A percentile compares a stretch with the other conserved stretches of the same genome.
These are phyloP conservation scores for Trichoderma koningiopsis DNA, from an alignment of 2,329 filamentous ascomycete genomes.

Conservation along the genomic window DNA sequence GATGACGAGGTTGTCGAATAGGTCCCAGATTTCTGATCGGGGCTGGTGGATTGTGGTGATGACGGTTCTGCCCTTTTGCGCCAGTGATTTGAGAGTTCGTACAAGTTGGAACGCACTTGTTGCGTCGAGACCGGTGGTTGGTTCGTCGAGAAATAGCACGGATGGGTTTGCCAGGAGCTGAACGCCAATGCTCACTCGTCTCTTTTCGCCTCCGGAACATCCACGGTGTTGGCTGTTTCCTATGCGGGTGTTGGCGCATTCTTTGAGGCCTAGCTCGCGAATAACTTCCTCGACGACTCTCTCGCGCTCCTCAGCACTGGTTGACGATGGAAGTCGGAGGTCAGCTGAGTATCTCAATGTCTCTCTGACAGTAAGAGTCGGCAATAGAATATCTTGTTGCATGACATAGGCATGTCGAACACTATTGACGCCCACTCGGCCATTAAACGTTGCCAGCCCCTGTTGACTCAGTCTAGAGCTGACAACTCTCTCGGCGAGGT, in stretches of 20 bases:
- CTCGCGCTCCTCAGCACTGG: constrained; percentile 59
- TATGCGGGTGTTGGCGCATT: constrained; percentile 74
- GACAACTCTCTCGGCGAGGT: constrained; percentile 69
- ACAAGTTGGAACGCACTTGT: constrained; percentile 76
- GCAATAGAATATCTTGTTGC: constrained; percentile 74
- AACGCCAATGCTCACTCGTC: constrained; percentile 74
- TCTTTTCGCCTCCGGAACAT: constrained; percentile 78
- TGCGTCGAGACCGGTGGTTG: constrained; percentile 76
- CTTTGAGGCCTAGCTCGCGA: constrained; percentile 72
- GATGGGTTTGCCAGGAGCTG: constrained; percentile 79
- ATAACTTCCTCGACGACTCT: constrained; percentile 76
- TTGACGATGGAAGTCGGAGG: constrained; percentile 66
- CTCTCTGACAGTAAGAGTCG: constrained; percentile 74
- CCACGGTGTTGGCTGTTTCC: constrained; percentile 72
- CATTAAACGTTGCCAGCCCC: constrained; percentile 65
- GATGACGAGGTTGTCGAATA: constrained; percentile 73
- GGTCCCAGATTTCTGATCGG: constrained; percentile 75
- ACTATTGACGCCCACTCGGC: constrained; percentile 52
- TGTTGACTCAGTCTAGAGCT: constrained; percentile 53
- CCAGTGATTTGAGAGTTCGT: constrained; percentile 67
- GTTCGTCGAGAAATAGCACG: constrained; percentile 76
- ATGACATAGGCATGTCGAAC: constrained; percentile 71
- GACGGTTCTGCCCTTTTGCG: constrained; percentile 68
- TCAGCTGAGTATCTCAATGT: constrained; percentile 74
- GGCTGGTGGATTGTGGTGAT: constrained; percentile 78